These are phyloP conservation scores for Tinospora cordifolia DNA, from an alignment of 164 flowering plant species.

Conservation along the genomic window DNA sequence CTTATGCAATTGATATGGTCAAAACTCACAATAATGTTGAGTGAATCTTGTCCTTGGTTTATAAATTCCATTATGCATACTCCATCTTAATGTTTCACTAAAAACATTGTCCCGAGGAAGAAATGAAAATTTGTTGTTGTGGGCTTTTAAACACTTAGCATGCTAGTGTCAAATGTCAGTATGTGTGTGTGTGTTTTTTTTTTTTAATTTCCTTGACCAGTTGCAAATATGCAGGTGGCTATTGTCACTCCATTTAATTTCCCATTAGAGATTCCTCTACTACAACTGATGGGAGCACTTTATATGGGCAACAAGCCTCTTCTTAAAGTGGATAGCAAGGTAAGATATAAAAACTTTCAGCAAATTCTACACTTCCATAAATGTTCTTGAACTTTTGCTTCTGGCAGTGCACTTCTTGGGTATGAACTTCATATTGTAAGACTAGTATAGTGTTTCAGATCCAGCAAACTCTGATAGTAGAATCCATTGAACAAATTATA, in stretches of 20 bases:
- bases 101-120: background rate
- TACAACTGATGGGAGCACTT: slow-evolving; percentile 98
- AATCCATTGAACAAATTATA: too few relatives aligned
- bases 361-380: background rate
- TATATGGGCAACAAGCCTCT: slow-evolving; percentile 96
- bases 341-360: slow-evolving; percentile 13
- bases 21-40: too few relatives aligned
- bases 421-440: too few relatives aligned
- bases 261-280: slow-evolving; percentile 88
- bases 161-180: background rate
- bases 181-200: too few relatives aligned
- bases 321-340: slow-evolving; percentile 98
- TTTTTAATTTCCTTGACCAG: background rate
- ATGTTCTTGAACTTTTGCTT: too few relatives aligned
- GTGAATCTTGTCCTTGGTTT: background rate
- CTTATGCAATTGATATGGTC: too few relatives aligned
- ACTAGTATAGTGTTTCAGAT: too few relatives aligned
- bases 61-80: background rate
- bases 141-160: background rate
- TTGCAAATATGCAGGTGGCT: slow-evolving; percentile 55
- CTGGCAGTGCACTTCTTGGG: too few relatives aligned
- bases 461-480: too few relatives aligned
- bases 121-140: background rate
- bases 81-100: background rate
- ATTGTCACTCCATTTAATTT: slow-evolving; percentile 94